phyloP scores from a whole-genome alignment of 768 basidiomycete genomes.

The Serendipita vermifera region DNA sequence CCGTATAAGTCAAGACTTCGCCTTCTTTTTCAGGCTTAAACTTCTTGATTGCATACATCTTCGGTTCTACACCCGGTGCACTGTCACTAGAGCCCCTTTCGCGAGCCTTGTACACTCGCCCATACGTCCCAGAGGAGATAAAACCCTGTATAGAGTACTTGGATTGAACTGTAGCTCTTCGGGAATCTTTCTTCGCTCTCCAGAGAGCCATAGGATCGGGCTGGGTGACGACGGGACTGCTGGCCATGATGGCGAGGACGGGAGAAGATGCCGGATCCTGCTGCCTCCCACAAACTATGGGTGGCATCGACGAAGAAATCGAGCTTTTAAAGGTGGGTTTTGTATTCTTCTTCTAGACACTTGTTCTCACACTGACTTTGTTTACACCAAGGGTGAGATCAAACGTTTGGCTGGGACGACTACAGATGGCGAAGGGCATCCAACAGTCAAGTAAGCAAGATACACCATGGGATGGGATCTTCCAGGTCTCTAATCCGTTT shows the following conservation, averaged over 20 bases:
- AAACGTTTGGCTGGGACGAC: constrained; percentile 11
- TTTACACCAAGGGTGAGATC: constrained; percentile 13
- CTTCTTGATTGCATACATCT: constrained; percentile 85
- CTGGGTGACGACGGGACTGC: neutral
- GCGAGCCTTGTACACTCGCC: constrained; percentile 94
- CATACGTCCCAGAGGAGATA: constrained; percentile 96
- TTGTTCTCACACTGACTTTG: neutral
- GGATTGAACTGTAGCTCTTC: constrained; percentile 52
- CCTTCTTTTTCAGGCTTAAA: constrained; percentile 99
- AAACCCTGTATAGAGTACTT: constrained; percentile 92
- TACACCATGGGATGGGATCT: neutral
- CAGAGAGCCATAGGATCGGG: constrained; percentile 76
- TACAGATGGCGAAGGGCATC: constrained; percentile 10
- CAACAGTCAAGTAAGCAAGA: neutral
- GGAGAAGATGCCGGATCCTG: no score
- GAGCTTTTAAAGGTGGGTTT: constrained; percentile 11
- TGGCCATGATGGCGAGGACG: neutral
- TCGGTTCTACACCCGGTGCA: constrained; percentile 32
- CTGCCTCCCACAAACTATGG: no score
- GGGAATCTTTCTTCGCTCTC: constrained; percentile 60
- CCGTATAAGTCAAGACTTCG: constrained; percentile 88
- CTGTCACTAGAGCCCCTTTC: constrained; percentile 35
- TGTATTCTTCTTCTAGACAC: neutral
- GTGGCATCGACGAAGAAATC: constrained; percentile 14
- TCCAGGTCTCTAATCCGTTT: neutral